These are phyloP conservation scores for Aspergillus hiratsukae DNA, from an alignment of 2,329 filamentous ascomycete genomes.

Conservation along the genomic window DNA sequence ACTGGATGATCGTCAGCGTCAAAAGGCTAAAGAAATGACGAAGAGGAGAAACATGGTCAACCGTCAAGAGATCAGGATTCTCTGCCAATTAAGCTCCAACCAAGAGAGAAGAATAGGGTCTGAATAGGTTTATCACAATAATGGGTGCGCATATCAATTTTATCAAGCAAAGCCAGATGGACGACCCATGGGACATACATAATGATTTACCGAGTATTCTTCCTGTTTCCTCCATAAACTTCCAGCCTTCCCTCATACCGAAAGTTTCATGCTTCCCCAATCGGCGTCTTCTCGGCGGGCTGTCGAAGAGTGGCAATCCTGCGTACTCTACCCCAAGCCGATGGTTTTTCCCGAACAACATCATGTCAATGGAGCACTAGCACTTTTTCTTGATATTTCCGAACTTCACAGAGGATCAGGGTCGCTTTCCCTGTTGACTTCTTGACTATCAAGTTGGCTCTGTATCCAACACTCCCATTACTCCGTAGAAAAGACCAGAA, in stretches of 20 bases:
- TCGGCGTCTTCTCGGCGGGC: neutral
- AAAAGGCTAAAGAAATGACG: no score
- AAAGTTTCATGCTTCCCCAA: neutral
- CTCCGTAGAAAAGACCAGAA: no score
- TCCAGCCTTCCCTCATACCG: neutral
- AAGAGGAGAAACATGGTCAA: no score
- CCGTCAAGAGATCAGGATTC: neutral
- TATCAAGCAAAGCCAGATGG: neutral
- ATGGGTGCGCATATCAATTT: no score
- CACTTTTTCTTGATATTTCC: no score
- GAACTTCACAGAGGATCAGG: no score
- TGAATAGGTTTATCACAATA: neutral
- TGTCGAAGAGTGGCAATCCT: neutral
- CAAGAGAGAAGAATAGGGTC: neutral
- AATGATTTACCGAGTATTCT: neutral
- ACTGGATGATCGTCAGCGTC: no score
- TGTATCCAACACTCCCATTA: no score
- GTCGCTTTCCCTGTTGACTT: neutral
- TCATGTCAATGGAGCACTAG: no score
- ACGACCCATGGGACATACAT: neutral
- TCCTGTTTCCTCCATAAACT: neutral
- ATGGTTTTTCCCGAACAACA: no score
- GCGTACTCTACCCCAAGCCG: neutral
- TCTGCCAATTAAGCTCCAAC: neutral
- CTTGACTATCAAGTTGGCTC: neutral